phyloP scores from a whole-genome alignment of 257 asterid species.

The Solanum rostratum region DNA sequence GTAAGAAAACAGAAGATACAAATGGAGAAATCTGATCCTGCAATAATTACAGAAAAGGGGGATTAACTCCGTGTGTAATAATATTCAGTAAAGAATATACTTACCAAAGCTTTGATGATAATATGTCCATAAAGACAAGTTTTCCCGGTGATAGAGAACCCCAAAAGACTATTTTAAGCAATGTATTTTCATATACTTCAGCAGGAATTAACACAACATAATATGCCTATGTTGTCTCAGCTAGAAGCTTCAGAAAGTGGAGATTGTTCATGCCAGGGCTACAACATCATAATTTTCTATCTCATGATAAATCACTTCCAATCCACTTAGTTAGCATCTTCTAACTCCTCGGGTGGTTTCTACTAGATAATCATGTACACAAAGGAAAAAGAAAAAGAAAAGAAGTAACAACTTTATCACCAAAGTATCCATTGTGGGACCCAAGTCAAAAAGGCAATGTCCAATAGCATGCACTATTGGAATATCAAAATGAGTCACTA shows the following conservation, averaged over 20 bases:
- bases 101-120: not conserved
- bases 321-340: not conserved
- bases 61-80: not conserved
- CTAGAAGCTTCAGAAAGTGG: not conserved
- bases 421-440: not conserved
- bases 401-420: not conserved
- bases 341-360: not conserved
- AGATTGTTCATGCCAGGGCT: not conserved
- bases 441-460: not conserved
- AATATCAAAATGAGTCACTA: not conserved
- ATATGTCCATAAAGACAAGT: not conserved
- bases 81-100: not conserved
- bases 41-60: constrained; percentile 6
- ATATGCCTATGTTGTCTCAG: not conserved
- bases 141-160: not conserved
- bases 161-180: not conserved
- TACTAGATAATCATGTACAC: not conserved
- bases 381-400: not conserved
- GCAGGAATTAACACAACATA: not conserved
- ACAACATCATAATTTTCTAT: not conserved
- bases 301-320: not conserved
- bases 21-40: constrained; percentile 84
- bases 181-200: not conserved
- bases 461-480: not conserved
- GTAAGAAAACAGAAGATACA: constrained; percentile 71